Evolutionary conservation across 768 basidiomycete species (phyloP), one percentile per base, ranked within the genome.

Genomic region (Agrocybe praecox): DNA sequence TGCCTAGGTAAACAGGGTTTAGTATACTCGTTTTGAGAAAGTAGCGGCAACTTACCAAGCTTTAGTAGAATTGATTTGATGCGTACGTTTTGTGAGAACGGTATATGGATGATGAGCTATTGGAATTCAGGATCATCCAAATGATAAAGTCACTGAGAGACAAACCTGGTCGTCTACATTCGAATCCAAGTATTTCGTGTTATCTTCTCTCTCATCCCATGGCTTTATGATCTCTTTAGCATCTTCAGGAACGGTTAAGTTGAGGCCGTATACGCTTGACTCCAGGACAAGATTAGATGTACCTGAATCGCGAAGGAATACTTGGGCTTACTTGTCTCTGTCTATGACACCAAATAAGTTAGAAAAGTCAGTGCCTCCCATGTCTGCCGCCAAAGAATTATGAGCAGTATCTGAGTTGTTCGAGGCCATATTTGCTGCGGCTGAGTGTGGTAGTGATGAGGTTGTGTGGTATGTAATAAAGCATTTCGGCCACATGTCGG

Each of bases 151-250:
- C 7, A 19, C 21, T 22, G 47, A 22, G 33, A 11, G 40, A 57
- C 76, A 48, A 58, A 90, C 92, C 82, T 94, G 90, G 66, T 94
- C 92, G 61, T 94, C 92, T 14, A 93, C 92, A 29, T 85, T 87
- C 0, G 92, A 93, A 18, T 94, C 88, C 14, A 84, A 86, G 58
- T 75, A 93, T 60, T 76, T 79, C 2, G 71, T 72, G 11, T 81
- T 86, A 49, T 88, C 84, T 21, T 94, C 89, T 45, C 92, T 76
- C 62, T 89, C 78, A 54, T 87, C 81, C 92, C 92, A 94, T 2
- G 88, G 84, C 70, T 94, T 94, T 58, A 94, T 88, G 34, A 92
- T 70, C 14, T 75, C 81, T 60, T 84, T 86, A 1, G 92, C 92
- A 62, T 88, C 81, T 68, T 94, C 92, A 22, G 92, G 92, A n/a